These are phyloP conservation scores for Wickerhamiella spandovensis DNA, from an alignment of 805 yeast genomes.

Conservation along the genomic window DNA sequence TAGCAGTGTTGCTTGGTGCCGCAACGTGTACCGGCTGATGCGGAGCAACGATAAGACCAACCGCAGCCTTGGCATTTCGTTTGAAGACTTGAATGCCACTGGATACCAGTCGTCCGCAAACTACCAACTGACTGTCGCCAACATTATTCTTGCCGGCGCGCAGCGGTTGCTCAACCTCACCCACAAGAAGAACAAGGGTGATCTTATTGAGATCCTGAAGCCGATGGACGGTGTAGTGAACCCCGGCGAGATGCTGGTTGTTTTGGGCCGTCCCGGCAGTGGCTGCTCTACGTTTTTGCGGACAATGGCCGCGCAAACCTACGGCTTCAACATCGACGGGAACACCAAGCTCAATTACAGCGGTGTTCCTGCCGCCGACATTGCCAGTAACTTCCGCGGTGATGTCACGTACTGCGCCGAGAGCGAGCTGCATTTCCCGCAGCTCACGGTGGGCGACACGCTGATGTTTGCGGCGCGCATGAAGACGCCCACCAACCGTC, in stretches of 20 bases:
- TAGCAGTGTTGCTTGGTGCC: slow-evolving; percentile 48
- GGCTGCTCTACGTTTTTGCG: slow-evolving; percentile 65
- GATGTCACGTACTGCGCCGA: slow-evolving; percentile 32
- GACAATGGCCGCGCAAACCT: slow-evolving; percentile 46
- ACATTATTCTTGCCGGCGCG: slow-evolving; percentile 22
- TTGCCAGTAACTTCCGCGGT: slow-evolving; percentile 43
- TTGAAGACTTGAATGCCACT: slow-evolving; percentile 44
- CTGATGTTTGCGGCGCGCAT: slow-evolving; percentile 55
- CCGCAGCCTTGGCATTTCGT: slow-evolving; percentile 47
- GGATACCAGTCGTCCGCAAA: slow-evolving; percentile 34
- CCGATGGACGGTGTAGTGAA: slow-evolving; percentile 30
- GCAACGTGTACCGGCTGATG: slow-evolving; percentile 39
- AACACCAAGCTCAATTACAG: slow-evolving; percentile 46
- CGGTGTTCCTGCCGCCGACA: slow-evolving; percentile 45
- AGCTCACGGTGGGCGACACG: slow-evolving; percentile 62
- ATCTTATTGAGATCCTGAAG: slow-evolving; percentile 15
- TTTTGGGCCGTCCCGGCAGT: slow-evolving; percentile 65
- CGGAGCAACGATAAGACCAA: slow-evolving; percentile 44
- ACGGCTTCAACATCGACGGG: slow-evolving; percentile 32
- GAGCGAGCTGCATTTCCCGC: slow-evolving; percentile 63
- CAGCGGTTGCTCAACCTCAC: slow-evolving; percentile 17
- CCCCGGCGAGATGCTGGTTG: slow-evolving; percentile 59
- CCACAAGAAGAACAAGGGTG: neutral
- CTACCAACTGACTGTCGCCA: slow-evolving; percentile 49
- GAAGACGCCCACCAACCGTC: slow-evolving; percentile 47